Evolutionary conservation across 345 rosid species (phyloP).

Genomic region (Eucalyptus microcorys): DNA sequence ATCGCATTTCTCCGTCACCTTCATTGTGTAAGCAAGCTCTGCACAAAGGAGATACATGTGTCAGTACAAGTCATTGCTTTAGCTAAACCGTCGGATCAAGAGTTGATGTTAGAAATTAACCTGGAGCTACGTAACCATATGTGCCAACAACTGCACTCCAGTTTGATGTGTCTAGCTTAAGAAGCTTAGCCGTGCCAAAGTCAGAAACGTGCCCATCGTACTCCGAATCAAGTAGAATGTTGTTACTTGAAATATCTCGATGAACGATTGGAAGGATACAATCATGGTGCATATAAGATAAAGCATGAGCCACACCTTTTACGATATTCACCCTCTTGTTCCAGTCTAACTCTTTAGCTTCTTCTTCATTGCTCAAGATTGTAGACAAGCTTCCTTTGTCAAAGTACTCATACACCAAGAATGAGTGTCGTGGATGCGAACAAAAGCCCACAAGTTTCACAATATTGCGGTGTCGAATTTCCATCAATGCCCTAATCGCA

Average conservation of each 20-base stretch:
- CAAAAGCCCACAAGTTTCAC: neutral
- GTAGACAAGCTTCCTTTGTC: neutral
- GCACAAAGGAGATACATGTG: neutral
- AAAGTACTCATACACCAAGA: slow-evolving; percentile 3
- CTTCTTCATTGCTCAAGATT: neutral
- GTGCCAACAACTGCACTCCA: slow-evolving; percentile 7
- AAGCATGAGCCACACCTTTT: neutral
- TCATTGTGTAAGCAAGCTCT: slow-evolving; percentile 15
- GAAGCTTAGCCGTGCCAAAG: slow-evolving; percentile 9
- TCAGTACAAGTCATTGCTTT: neutral
- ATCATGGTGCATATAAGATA: neutral
- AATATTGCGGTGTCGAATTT: slow-evolving; percentile 2
- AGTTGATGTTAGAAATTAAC: neutral
- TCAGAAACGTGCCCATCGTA: neutral
- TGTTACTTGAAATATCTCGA: neutral
- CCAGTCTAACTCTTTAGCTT: neutral
- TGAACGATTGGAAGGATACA: neutral
- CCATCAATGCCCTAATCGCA: neutral
- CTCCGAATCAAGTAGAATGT: neutral
- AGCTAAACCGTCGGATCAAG: neutral
- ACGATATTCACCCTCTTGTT: neutral
- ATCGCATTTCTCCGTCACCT: neutral
- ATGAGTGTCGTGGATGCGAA: neutral
- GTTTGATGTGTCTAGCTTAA: slow-evolving; percentile 1
- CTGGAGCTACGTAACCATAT: neutral